These are phyloP conservation scores for Dissoconium aciculare DNA, from an alignment of 2,329 filamentous ascomycete species.

Conservation along the genomic window DNA sequence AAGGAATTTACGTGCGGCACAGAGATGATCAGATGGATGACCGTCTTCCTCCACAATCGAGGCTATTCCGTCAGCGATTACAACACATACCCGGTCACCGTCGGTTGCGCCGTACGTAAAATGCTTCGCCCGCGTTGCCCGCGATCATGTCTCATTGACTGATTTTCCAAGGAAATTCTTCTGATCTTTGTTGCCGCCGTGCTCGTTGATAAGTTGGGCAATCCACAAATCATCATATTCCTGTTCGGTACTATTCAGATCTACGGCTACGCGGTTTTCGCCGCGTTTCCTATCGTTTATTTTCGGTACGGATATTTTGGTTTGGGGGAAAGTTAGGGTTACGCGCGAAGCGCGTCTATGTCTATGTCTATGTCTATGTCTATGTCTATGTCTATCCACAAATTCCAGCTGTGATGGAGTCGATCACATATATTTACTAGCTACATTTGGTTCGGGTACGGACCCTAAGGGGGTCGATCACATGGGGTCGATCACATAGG, in stretches of 20 bases:
- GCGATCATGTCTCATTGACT: neutral
- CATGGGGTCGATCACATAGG: no score
- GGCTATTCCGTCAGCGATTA: neutral
- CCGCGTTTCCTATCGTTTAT: neutral
- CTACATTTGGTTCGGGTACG: no score
- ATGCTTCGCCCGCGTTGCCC: neutral
- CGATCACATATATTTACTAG: no score
- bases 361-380: no score
- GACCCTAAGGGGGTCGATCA: no score
- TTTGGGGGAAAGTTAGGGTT: no score
- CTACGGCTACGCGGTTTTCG: slow-evolving; percentile 1
- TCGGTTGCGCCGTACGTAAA: neutral
- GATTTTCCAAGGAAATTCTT: neutral
- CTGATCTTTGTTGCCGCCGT: neutral
- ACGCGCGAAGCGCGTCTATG: no score
- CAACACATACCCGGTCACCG: neutral
- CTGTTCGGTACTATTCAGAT: neutral
- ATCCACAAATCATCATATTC: neutral
- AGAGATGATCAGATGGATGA: neutral
- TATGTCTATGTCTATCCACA: no score
- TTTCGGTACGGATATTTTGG: no score
- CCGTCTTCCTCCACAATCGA: neutral
- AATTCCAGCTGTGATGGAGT: no score
- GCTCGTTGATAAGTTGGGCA: neutral
- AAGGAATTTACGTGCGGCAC: neutral